Percentiles rank a stretch among this genome's conserved stretches.
Evolutionary conservation across 768 basidiomycete genomes (phyloP).

Genomic region (Russula emetica): DNA sequence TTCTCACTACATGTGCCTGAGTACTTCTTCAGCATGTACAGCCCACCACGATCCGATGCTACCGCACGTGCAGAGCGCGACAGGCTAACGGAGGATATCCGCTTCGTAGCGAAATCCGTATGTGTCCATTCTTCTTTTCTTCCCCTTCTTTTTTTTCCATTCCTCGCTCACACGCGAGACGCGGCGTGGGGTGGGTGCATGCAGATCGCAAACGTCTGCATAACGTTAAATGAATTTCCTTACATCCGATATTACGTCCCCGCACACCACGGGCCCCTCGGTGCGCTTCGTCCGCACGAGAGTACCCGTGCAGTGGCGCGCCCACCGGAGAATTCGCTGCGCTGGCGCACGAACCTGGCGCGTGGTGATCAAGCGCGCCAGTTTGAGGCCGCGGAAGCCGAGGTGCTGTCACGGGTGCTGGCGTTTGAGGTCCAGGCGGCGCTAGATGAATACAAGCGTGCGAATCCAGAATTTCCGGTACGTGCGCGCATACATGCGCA

Average conservation of each 20-base stretch:
- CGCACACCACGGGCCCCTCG: constrained; percentile 74
- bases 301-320: constrained; percentile 60
- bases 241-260: constrained; percentile 91
- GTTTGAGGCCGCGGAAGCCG: constrained; percentile 65
- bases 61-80: constrained; percentile 62
- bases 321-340: constrained; percentile 55
- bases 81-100: constrained; percentile 83
- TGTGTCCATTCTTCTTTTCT: constrained; percentile 26
- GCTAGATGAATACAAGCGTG: constrained; percentile 82
- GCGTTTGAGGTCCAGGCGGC: constrained; percentile 81
- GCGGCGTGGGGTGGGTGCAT: not conserved
- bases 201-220: constrained; percentile 84
- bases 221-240: constrained; percentile 88
- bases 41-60: constrained; percentile 72
- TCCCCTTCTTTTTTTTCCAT: not conserved
- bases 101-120: constrained; percentile 68
- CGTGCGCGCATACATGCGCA: constrained; percentile 46
- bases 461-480: constrained; percentile 85
- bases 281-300: constrained; percentile 67
- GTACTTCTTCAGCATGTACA: constrained; percentile 85
- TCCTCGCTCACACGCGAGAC: not conserved
- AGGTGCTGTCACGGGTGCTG: constrained; percentile 75
- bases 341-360: constrained; percentile 81
- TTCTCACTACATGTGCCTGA: constrained; percentile 78
- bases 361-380: constrained; percentile 65